phyloP scores from a whole-genome alignment of 768 basidiomycete species.

The Leccinellum rugosiceps region DNA sequence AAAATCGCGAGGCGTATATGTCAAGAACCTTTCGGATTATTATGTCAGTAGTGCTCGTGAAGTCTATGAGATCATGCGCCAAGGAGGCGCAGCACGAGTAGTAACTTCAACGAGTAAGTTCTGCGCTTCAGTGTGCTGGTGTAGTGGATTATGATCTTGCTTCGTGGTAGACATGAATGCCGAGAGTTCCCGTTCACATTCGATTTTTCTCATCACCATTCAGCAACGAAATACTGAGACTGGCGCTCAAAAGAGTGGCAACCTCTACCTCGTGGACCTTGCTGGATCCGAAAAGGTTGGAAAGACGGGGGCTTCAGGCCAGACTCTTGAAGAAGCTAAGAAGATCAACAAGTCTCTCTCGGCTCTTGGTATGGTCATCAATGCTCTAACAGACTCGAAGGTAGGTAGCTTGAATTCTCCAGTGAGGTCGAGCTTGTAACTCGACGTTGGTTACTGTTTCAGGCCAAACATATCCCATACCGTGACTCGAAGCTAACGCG shows the following conservation, averaged over 20 bases:
- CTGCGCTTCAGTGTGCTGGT: background rate
- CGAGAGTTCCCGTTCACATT: conserved; percentile 97
- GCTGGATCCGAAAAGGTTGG: conserved; percentile 99
- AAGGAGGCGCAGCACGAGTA: conserved; percentile 86
- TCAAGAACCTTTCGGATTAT: conserved; percentile 95
- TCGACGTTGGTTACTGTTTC: conserved; percentile 5
- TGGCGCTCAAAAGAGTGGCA: conserved; percentile 94
- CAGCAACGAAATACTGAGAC: conserved; percentile 95
- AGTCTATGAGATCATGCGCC: conserved; percentile 99
- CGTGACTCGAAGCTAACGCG: conserved; percentile 99
- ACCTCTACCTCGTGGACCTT: conserved; percentile 95
- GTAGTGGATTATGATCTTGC: conserved; percentile 1
- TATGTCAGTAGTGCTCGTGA: conserved; percentile 95
- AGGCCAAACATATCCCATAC: conserved; percentile 97
- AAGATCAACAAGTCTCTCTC: conserved; percentile 99
- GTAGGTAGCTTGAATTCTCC: conserved; percentile 38
- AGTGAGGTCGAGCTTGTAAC: conserved; percentile 2
- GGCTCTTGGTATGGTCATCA: conserved; percentile 99
- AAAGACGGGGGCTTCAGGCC: conserved; percentile 98
- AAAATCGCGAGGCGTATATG: conserved; percentile 95
- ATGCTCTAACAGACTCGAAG: conserved; percentile 94
- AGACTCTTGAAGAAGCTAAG: conserved; percentile 98
- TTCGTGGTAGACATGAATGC: conserved; percentile 89
- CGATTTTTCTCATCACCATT: conserved; percentile 97
- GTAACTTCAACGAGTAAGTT: conserved; percentile 90